Evolutionary conservation across 352 stramenopile genomes (phyloP).

Genomic region (Phytophthora citricola): DNA sequence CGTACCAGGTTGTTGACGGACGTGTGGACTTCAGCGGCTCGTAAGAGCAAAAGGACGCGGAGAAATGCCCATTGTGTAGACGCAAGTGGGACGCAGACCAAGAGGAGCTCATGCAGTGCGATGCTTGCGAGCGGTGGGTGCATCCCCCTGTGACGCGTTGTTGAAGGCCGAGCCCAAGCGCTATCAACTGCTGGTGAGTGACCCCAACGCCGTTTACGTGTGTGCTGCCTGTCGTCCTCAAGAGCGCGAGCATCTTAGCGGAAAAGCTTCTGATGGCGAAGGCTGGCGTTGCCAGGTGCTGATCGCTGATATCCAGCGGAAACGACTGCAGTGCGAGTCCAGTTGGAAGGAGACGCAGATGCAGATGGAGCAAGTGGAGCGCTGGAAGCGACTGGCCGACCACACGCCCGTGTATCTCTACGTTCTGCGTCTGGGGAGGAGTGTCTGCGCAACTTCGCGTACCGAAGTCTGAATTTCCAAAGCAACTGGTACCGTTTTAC

Average conservation of each 20-base stretch:
- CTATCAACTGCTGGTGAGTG: slow-evolving; percentile 71
- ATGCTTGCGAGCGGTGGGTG: slow-evolving; percentile 86
- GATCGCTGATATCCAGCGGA: slow-evolving; percentile 76
- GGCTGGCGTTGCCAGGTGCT: slow-evolving; percentile 76
- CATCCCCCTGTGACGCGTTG: slow-evolving; percentile 77
- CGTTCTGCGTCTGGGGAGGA: slow-evolving; percentile 81
- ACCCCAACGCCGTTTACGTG: slow-evolving; percentile 76
- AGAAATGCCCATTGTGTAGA: slow-evolving; percentile 82
- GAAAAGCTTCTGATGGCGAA: slow-evolving; percentile 33
- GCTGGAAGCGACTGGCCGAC: slow-evolving; percentile 80
- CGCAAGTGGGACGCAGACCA: slow-evolving; percentile 76
- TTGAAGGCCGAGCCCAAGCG: slow-evolving; percentile 64
- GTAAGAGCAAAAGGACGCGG: slow-evolving; percentile 64
- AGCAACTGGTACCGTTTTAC: slow-evolving; percentile 65
- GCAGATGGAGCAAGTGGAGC: slow-evolving; percentile 58
- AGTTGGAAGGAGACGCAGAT: slow-evolving; percentile 74
- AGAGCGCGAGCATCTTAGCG: slow-evolving; percentile 56
- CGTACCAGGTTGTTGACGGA: slow-evolving; percentile 65
- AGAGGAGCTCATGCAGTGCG: slow-evolving; percentile 88
- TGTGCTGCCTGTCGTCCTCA: slow-evolving; percentile 73
- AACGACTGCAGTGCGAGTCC: slow-evolving; percentile 61
- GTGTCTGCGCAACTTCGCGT: slow-evolving; percentile 81
- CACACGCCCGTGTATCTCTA: slow-evolving; percentile 86
- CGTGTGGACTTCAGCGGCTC: slow-evolving; percentile 61
- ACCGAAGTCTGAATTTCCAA: slow-evolving; percentile 83